These are phyloP conservation scores for Neospora caninum DNA, from an alignment of 169 alveolate species.

Conservation along the genomic window DNA sequence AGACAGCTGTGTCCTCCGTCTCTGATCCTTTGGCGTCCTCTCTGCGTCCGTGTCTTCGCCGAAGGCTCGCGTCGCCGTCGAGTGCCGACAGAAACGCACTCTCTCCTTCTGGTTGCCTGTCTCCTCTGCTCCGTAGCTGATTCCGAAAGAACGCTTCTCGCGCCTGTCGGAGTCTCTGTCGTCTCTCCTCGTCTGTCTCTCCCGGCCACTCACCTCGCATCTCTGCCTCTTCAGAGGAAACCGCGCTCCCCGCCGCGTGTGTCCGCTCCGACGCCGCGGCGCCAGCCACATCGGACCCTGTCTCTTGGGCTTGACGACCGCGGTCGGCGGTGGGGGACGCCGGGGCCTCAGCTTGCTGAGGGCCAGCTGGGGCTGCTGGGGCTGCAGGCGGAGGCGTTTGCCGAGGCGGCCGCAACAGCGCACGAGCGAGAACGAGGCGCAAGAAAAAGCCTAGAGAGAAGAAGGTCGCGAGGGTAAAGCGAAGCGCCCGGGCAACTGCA, in stretches of 20 bases:
- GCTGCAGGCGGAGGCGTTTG: background rate
- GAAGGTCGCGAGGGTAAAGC: background rate
- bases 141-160: background rate
- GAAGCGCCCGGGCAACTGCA: background rate
- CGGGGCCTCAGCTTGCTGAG: background rate
- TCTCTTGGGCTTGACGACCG: background rate
- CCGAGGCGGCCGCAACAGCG: background rate
- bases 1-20: background rate
- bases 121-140: background rate
- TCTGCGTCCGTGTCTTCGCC: background rate
- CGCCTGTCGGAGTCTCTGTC: background rate
- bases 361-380: background rate
- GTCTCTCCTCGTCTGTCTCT: background rate
- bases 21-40: background rate
- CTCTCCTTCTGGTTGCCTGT: background rate
- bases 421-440: background rate
- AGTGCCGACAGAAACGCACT: too few species aligned
- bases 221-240: background rate
- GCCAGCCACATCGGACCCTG: background rate
- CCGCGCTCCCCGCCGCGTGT: background rate
- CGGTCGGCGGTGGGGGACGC: background rate
- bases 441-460: background rate
- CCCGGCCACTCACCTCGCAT: background rate
- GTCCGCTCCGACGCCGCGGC: background rate
- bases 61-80: too few species aligned